These are phyloP conservation scores for Cladosporium sp. DNA, from an alignment of 2,329 filamentous ascomycete genomes.

Conservation along the genomic window DNA sequence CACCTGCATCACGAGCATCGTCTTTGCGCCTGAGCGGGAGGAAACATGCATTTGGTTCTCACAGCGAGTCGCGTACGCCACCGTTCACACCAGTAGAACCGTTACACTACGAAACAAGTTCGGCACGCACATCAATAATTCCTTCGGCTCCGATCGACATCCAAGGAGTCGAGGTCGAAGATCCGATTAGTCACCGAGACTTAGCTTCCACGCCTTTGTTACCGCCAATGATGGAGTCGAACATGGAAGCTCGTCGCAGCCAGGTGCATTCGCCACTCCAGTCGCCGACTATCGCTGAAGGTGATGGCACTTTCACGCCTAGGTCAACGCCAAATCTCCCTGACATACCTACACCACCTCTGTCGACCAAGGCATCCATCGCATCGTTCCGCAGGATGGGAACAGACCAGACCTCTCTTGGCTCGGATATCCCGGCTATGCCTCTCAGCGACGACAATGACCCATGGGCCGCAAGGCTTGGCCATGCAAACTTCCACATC, in stretches of 20 bases:
- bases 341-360: constrained; percentile 61
- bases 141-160: constrained; percentile 20
- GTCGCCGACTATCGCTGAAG: constrained; percentile 72
- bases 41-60: constrained; percentile 55
- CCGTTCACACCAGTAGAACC: constrained; percentile 24
- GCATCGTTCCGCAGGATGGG: constrained; percentile 61
- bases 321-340: constrained; percentile 47
- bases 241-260: constrained; percentile 38
- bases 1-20: constrained; percentile 44
- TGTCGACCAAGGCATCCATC: constrained; percentile 73
- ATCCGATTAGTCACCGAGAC: constrained; percentile 51
- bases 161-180: constrained; percentile 35
- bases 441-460: constrained; percentile 47
- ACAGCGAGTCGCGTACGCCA: constrained; percentile 38
- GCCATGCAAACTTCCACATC: constrained; percentile 92
- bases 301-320: constrained; percentile 43
- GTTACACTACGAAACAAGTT: not conserved
- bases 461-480: constrained; percentile 77
- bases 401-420: constrained; percentile 42
- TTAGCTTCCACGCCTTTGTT: constrained; percentile 78
- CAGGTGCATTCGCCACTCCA: constrained; percentile 66
- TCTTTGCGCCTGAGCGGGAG: constrained; percentile 79
- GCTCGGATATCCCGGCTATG: constrained; percentile 60
- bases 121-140: not conserved
- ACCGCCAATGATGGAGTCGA: constrained; percentile 65